Base-by-base conservation (phyloP, 306 rosid species). In the Malus orientalis region DNA sequence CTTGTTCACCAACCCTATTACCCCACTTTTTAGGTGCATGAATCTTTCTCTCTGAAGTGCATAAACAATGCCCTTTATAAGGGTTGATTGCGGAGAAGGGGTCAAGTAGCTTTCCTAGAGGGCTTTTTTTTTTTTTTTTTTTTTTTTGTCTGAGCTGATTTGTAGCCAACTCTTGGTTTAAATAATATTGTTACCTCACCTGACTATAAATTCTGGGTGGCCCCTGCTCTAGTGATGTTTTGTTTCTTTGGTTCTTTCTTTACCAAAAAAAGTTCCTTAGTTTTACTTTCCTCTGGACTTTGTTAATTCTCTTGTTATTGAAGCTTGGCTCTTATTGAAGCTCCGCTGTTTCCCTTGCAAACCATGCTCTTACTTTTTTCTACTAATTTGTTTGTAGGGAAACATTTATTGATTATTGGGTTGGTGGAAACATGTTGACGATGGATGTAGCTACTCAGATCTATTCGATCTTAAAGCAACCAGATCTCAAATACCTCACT, bases 381-480 rank as follows among this genome's bases (percentile, higher is more conserved):
- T 69, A 29, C 47, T 72, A 42, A 76, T 74, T 70, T 78, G 42
- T 67, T 79, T 82, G 30, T 47, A 96, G 99, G 91, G 88, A 91
- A 66, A 83, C 88, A 57, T 96, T 96, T 81, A 64, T 91, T 79
- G 89, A 93, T 84, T 92, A 89, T 84, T 96, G 99, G 99, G 77
- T 96, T 83, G 87, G 82, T 61, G 95, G 92, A 51, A 92, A 95
- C 82, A 78, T 91, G 96, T 74, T 93, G 91, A 93, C 94, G 1
- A 83, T 85, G 91, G 98, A 96, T 82, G 76, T 88, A 30, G 94
- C 94, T 68, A 87, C 98, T 70, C 99, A 96, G 80, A 88, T 96
- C 67, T 96, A 51, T 85, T 79, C 72, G 44, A 93, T 96, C 85
- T 85, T 96, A 74, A 93, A 96, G 87, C 96, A 92, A 81, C 94